A percentile compares a stretch with the other conserved stretches of the same genome.
These are phyloP conservation scores for Zopfia rhizophila DNA, from an alignment of 2,329 filamentous ascomycete species.

Conservation along the genomic window DNA sequence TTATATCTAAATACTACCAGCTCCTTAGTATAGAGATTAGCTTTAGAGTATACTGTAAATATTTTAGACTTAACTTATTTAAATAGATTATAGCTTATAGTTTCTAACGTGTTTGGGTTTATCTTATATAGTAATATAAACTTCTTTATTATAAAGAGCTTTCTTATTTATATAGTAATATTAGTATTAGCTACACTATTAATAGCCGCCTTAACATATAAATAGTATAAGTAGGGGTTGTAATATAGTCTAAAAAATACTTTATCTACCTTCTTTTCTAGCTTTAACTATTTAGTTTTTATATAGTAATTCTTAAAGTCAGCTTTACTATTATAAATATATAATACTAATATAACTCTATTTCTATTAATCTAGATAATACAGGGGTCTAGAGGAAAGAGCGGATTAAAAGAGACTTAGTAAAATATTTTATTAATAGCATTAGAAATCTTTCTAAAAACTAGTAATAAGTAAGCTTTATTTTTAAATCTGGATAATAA, in stretches of 20 bases:
- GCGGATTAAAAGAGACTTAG: conserved; percentile 31
- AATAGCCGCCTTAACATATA: conserved; percentile 29
- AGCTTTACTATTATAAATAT: conserved; percentile 36
- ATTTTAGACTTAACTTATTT: no score
- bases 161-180: conserved; percentile 4
- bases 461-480: no score
- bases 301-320: conserved; percentile 43
- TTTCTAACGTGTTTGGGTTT: no score
- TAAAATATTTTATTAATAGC: conserved; percentile 11
- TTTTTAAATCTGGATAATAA: no score
- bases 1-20: no score
- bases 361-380: conserved; percentile 38
- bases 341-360: conserved; percentile 40
- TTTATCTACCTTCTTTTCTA: conserved; percentile 27
- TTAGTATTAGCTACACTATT: conserved; percentile 14
- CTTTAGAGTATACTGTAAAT: no score
- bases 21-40: no score
- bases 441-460: conserved; percentile 1
- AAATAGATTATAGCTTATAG: no score
- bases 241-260: conserved; percentile 12
- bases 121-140: conserved; percentile 19
- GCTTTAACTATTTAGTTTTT: conserved; percentile 37
- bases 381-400: conserved; percentile 23
- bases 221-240: conserved; percentile 26
- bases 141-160: conserved; percentile 11